phyloP scores from a whole-genome alignment of 108 stramenopile genomes.

The Nitzschia inconspicua region DNA sequence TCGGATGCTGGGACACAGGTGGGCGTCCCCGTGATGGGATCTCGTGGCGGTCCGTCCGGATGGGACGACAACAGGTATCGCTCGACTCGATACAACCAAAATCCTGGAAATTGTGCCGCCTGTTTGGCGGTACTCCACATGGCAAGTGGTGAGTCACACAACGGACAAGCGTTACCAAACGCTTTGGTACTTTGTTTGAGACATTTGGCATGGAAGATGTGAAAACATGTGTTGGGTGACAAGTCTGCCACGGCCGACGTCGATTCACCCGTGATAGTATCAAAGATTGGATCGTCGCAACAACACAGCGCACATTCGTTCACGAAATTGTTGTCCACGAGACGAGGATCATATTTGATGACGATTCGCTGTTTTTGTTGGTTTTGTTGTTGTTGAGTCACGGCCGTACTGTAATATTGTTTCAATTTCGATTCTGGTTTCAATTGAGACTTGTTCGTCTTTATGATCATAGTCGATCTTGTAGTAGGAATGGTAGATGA shows the following conservation, averaged over 20 bases:
- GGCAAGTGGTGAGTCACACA: conserved; percentile 18
- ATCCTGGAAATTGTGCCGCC: conserved; percentile 26
- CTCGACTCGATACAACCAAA: conserved; percentile 34
- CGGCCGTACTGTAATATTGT: conserved; percentile 1
- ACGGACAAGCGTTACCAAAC: conserved; percentile 6
- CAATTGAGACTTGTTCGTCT: not conserved
- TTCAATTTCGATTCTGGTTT: conserved; percentile 1
- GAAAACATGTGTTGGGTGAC: conserved; percentile 22
- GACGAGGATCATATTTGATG: not conserved
- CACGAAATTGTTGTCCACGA: conserved; percentile 14
- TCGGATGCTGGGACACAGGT: conserved; percentile 2
- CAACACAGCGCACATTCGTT: conserved; percentile 30
- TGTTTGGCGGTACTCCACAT: conserved; percentile 30
- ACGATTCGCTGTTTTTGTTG: not conserved
- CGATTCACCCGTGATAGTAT: conserved; percentile 13
- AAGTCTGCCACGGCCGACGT: conserved; percentile 17
- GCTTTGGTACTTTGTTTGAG: conserved; percentile 18
- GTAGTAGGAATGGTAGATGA: not conserved
- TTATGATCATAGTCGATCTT: conserved; percentile 1
- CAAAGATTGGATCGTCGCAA: conserved; percentile 20
- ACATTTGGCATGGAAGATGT: conserved; percentile 26
- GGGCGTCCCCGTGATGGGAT: not conserved
- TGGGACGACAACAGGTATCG: not conserved
- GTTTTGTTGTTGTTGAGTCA: not conserved
- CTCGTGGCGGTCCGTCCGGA: conserved; percentile 1